Conservation (phyloP, 768 basidiomycete species). For the Suillus alpinus region DNA sequence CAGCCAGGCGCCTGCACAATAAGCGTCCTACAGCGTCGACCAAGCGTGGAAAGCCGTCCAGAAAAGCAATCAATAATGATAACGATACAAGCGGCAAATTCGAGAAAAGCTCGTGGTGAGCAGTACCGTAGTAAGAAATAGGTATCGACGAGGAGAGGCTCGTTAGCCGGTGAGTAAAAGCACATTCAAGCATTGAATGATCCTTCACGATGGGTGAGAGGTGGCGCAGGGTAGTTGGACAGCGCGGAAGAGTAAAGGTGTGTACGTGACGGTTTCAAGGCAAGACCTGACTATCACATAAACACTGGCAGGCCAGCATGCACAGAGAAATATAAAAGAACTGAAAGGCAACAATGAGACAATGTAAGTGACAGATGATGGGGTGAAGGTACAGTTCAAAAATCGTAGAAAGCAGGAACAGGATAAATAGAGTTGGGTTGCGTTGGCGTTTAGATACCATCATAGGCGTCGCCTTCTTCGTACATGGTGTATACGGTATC, state of each 20-base stretch:
- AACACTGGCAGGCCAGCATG: constrained; percentile 24
- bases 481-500: constrained; percentile 52
- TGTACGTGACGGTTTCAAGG: constrained; percentile 19
- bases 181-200: constrained; percentile 15
- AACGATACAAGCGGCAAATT: not conserved
- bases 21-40: not conserved
- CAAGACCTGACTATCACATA: constrained; percentile 23
- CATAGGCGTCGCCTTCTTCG: constrained; percentile 67
- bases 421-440: constrained; percentile 6
- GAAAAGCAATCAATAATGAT: not conserved
- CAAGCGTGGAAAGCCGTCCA: not conserved
- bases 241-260: constrained; percentile 5
- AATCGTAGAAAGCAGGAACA: constrained; percentile 11
- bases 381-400: constrained; percentile 18
- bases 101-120: not conserved
- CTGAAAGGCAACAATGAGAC: constrained; percentile 20
- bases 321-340: constrained; percentile 7
- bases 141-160: constrained; percentile 38
- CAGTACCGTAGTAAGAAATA: constrained; percentile 2
- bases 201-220: constrained; percentile 16
- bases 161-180: constrained; percentile 31
- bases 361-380: constrained; percentile 17
- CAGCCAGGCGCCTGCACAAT: not conserved
- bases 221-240: constrained; percentile 11
- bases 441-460: constrained; percentile 48